phyloP scores from a whole-genome alignment of 106 monocot genomes.

The Amphibolis antarctica region DNA sequence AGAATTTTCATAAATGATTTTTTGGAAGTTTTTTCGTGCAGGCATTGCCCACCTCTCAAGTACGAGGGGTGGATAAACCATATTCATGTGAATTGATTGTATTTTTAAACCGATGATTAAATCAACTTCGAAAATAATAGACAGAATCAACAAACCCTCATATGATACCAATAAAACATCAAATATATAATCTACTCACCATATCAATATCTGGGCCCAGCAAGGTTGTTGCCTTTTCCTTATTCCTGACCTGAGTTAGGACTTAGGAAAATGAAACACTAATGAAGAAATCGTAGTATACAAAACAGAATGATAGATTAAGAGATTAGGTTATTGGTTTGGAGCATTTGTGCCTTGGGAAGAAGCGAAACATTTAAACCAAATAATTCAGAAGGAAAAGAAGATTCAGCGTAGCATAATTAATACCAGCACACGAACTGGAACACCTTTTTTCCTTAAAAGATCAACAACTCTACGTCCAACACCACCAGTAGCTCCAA shows the following conservation, averaged over 20 bases:
- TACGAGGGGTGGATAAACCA: too few species aligned
- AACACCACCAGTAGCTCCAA: conserved; percentile 96
- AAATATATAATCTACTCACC: conserved; percentile 32
- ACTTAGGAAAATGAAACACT: background rate
- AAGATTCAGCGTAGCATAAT: background rate
- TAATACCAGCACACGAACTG: conserved; percentile 78
- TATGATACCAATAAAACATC: background rate
- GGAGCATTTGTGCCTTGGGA: too few species aligned
- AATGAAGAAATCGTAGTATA: background rate
- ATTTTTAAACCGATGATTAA: background rate
- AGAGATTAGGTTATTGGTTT: background rate
- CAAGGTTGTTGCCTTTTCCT: conserved; percentile 84
- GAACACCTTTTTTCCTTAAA: conserved; percentile 56
- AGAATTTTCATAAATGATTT: too few species aligned
- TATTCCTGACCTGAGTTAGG: conserved; percentile 80
- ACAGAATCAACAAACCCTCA: background rate
- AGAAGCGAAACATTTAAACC: background rate
- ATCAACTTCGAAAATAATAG: background rate
- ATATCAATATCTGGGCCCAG: conserved; percentile 73
- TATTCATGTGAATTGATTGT: too few species aligned
- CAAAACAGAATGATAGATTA: background rate
- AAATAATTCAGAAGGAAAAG: background rate
- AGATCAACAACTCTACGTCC: conserved; percentile 80
- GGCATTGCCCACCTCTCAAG: too few species aligned
- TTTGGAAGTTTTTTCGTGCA: too few species aligned